Evolutionary conservation across 129 eudicot species (phyloP).

Genomic region (Smallanthus sonchifolius): DNA sequence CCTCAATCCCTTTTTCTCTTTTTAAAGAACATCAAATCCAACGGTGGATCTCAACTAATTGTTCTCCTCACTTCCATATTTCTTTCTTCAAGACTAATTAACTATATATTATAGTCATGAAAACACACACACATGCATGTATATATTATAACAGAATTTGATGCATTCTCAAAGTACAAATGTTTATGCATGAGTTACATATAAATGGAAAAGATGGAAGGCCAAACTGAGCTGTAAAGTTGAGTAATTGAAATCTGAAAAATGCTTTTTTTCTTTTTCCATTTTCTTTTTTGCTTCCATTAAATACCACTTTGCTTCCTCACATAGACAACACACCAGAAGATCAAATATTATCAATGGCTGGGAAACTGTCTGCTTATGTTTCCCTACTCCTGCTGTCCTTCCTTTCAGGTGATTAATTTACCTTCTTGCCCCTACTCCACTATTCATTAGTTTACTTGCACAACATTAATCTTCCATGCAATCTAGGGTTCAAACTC

Average conservation of each 20-base stretch:
- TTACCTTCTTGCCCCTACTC: background rate
- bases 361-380: slow-evolving; percentile 26
- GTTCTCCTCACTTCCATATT: background rate
- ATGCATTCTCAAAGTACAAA: slow-evolving; percentile 9
- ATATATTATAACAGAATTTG: too few relatives aligned
- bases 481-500: background rate
- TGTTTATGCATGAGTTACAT: slow-evolving; percentile 1
- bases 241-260: slow-evolving; percentile 10
- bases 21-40: slow-evolving; percentile 11
- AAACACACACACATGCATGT: background rate
- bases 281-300: slow-evolving; percentile 1
- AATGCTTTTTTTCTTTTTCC: slow-evolving; percentile 6
- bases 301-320: slow-evolving; percentile 21
- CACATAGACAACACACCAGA: slow-evolving; percentile 12
- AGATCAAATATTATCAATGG: slow-evolving; percentile 26
- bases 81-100: background rate
- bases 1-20: background rate
- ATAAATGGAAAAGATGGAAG: background rate
- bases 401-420: slow-evolving; percentile 41
- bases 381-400: slow-evolving; percentile 30
- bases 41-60: slow-evolving; percentile 17
- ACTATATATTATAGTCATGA: background rate
- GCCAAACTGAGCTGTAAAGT: slow-evolving; percentile 33
- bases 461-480: background rate
- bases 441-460: background rate